phyloP scores from a whole-genome alignment of 202 grass and related monocot genomes.

The Hordeum pubiflorum region DNA sequence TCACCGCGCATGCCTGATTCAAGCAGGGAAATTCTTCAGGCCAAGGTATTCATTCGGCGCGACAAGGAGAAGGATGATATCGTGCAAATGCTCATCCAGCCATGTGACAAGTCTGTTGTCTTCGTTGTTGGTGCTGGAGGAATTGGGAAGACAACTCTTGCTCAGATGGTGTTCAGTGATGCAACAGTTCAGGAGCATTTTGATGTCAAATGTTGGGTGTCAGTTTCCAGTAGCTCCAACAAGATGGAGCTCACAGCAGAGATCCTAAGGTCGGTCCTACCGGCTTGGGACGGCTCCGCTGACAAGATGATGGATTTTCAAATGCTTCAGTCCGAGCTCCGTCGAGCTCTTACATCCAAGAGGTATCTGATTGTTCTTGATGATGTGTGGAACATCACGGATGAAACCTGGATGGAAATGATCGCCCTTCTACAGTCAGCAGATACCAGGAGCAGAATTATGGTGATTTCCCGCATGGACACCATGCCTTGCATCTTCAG shows the following conservation, averaged over 20 bases:
- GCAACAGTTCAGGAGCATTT: background rate
- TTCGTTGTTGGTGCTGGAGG: background rate
- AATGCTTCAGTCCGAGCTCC: background rate
- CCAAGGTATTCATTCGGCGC: background rate
- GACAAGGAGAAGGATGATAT: background rate
- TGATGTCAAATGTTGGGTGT: background rate
- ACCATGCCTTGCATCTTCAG: background rate
- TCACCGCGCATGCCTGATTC: background rate
- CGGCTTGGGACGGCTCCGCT: background rate
- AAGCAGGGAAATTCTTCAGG: background rate
- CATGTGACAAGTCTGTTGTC: background rate
- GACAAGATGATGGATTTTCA: background rate
- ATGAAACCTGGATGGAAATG: background rate
- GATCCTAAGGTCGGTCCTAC: background rate
- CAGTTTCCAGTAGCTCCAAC: background rate
- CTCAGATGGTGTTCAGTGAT: background rate
- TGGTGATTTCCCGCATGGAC: background rate
- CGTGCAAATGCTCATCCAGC: background rate
- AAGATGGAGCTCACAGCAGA: background rate
- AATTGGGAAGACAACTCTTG: background rate
- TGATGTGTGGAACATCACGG: conserved; percentile 3
- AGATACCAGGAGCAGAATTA: background rate
- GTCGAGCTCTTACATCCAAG: background rate
- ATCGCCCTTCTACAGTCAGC: background rate
- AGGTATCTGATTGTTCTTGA: conserved; percentile 20